Evolutionary conservation across 1,284 basidiomycete genomes (phyloP).

Genomic region (Entoloma clypeatum): DNA sequence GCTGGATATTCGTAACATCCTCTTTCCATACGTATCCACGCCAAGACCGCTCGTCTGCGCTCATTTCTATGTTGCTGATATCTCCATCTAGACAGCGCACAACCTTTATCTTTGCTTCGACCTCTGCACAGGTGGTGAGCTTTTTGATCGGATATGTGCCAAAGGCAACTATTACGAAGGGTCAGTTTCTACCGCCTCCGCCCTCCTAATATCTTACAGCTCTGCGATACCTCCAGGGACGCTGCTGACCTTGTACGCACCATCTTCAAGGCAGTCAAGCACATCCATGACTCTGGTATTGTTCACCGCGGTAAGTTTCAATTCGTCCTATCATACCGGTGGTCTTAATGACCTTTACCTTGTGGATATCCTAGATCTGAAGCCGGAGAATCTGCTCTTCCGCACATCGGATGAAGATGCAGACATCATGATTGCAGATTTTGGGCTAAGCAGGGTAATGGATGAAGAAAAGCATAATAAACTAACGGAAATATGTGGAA

Average conservation of each 20-base stretch:
- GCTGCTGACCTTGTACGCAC: slow-evolving; percentile 88
- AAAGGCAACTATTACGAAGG: slow-evolving; percentile 96
- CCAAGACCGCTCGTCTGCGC: background rate
- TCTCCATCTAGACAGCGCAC: slow-evolving; percentile 67
- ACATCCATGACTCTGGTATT: slow-evolving; percentile 90
- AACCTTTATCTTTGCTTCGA: slow-evolving; percentile 96
- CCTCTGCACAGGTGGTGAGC: slow-evolving; percentile 95
- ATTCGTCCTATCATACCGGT: background rate
- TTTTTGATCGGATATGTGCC: slow-evolving; percentile 98
- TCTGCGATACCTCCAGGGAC: slow-evolving; percentile 64
- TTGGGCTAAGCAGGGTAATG: slow-evolving; percentile 88
- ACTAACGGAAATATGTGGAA: slow-evolving; percentile 94
- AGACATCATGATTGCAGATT: slow-evolving; percentile 97
- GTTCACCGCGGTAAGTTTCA: slow-evolving; percentile 85
- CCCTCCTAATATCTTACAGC: slow-evolving; percentile 5
- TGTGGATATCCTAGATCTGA: slow-evolving; percentile 61
- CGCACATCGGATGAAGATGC: slow-evolving; percentile 86
- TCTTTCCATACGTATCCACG: slow-evolving; percentile 1
- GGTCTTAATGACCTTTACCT: background rate
- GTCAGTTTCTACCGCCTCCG: slow-evolving; percentile 39
- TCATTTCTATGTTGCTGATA: slow-evolving; percentile 8
- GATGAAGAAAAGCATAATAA: slow-evolving; percentile 87
- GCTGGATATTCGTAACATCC: too few species aligned
- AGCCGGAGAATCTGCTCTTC: slow-evolving; percentile 97
- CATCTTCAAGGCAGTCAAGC: slow-evolving; percentile 84